Evolutionary conservation across 805 yeast genomes (phyloP).

Genomic region (Teunomyces tritomae): DNA sequence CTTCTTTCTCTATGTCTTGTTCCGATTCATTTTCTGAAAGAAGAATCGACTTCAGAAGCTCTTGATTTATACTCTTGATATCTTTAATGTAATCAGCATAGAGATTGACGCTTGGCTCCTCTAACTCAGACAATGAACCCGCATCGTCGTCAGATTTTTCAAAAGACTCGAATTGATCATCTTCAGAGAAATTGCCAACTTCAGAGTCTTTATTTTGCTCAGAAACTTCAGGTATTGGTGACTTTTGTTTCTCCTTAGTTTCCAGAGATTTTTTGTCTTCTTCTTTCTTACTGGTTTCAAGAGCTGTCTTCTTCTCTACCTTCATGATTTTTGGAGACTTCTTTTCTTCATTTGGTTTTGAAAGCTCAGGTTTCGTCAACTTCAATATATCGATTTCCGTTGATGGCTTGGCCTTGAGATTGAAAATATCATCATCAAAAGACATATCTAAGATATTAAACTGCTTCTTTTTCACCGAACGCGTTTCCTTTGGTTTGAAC

Average conservation of each 20-base stretch:
- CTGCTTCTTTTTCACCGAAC: slow-evolving; percentile 1
- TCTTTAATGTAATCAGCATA: slow-evolving; percentile 16
- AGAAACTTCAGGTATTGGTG: background rate
- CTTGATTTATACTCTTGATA: slow-evolving; percentile 16
- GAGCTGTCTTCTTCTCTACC: too few species aligned
- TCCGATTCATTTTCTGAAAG: slow-evolving; percentile 3
- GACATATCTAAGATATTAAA: slow-evolving; percentile 12
- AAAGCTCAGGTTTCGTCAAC: slow-evolving; percentile 2
- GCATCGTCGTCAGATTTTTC: background rate
- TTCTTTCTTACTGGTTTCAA: too few species aligned
- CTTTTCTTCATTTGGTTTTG: too few species aligned
- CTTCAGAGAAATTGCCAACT: background rate
- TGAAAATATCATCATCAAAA: slow-evolving; percentile 10
- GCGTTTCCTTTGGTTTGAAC: background rate
- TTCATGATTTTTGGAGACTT: too few species aligned
- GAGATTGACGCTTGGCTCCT: background rate
- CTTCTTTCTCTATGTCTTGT: background rate
- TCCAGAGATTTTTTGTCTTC: slow-evolving; percentile 4
- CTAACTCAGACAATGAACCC: slow-evolving; percentile 1
- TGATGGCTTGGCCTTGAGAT: background rate
- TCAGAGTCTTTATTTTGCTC: background rate
- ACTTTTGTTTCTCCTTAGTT: background rate
- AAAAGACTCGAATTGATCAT: background rate
- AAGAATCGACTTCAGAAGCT: slow-evolving; percentile 8
- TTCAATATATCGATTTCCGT: background rate